These are phyloP conservation scores for Amylostereum areolatum DNA, from an alignment of 1,284 basidiomycete species.

Conservation along the genomic window DNA sequence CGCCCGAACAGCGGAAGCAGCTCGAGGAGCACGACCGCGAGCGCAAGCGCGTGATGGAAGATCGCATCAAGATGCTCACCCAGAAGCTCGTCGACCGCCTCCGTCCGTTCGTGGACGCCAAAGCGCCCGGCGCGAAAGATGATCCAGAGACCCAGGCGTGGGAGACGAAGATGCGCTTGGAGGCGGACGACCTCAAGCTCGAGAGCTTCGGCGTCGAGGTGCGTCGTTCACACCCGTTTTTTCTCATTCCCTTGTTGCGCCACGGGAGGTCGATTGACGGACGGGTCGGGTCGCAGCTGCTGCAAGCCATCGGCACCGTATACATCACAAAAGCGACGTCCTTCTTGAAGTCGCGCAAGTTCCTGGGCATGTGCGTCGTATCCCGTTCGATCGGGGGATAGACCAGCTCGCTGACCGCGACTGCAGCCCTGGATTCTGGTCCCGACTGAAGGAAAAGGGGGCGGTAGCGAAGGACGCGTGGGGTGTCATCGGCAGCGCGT, in stretches of 20 bases:
- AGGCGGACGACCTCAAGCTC: constrained; percentile 95
- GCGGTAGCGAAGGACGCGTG: constrained; percentile 90
- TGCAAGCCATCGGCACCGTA: constrained; percentile 83
- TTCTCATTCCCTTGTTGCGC: not conserved
- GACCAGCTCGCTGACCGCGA: too few relatives aligned
- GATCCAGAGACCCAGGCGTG: constrained; percentile 83
- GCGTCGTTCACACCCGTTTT: constrained; percentile 12
- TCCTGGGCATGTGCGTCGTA: constrained; percentile 74
- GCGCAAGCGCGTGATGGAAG: constrained; percentile 74
- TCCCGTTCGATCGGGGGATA: too few relatives aligned
- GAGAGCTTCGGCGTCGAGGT: constrained; percentile 99
- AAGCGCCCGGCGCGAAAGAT: constrained; percentile 79
- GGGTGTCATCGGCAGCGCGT: constrained; percentile 91
- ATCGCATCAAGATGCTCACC: constrained; percentile 66
- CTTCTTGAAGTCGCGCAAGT: constrained; percentile 88
- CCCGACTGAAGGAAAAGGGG: constrained; percentile 92
- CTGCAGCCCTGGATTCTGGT: constrained; percentile 85
- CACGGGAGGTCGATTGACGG: too few relatives aligned
- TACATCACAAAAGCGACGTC: constrained; percentile 93
- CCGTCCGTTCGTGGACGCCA: constrained; percentile 85
- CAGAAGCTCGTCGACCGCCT: constrained; percentile 79
- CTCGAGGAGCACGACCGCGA: constrained; percentile 76
- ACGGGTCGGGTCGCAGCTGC: constrained; percentile 39
- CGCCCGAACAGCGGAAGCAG: constrained; percentile 81
- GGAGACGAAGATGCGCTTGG: constrained; percentile 71